Evolutionary conservation across 441 rosid species (phyloP), one percentile per base, ranked within the genome.

Genomic region (Pelargonium cotyledonis): DNA sequence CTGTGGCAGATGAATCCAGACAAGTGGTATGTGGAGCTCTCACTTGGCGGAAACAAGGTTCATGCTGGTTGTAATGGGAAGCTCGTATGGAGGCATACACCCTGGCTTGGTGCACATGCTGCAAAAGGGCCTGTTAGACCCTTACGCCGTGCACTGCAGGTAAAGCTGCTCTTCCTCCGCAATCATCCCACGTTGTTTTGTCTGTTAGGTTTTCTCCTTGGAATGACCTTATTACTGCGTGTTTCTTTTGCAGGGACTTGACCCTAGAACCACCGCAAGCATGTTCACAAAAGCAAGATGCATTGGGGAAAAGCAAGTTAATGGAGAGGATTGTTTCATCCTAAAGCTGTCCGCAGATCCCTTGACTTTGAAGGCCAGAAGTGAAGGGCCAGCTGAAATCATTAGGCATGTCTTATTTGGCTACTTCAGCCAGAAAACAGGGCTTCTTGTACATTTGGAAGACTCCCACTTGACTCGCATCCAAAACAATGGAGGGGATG

Each of bases 61-160:
- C 96, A 78, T 72, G 97, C 96, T 76, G 99, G 99, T 6, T 89
- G 99, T 66, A 91, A 94, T 11, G 53, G 53, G 14, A 47, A 47
- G 53, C 53, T 47, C 0, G 96, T 94, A 11, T 94, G 97, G 98
- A 73, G 98, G 67, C 98, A 94, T 78, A 91, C 97, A 0, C 96
- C 98, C 2, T 94, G 98, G 98, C 92, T 88, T 1, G 97, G 98
- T 46, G 86, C 98, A 31, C 95, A 88, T 51, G 74, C 89, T 18
- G 98, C 97, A 6, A 94, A 87, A 75, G 98, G 97, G 15, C 98
- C 97, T 0, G 96, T 91, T 70, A 82, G 98, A 75, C 96, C 97
- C 9, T 77, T 94, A 78, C 97, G 98, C 3, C 95, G 97, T 64
- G 89, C 95, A 12, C 98, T 94, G 78, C 98, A 94, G 93, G 98